These are phyloP conservation scores for Deuterostichococcus epilithicus DNA, from an alignment of 139 green algal species.

Conservation along the genomic window DNA sequence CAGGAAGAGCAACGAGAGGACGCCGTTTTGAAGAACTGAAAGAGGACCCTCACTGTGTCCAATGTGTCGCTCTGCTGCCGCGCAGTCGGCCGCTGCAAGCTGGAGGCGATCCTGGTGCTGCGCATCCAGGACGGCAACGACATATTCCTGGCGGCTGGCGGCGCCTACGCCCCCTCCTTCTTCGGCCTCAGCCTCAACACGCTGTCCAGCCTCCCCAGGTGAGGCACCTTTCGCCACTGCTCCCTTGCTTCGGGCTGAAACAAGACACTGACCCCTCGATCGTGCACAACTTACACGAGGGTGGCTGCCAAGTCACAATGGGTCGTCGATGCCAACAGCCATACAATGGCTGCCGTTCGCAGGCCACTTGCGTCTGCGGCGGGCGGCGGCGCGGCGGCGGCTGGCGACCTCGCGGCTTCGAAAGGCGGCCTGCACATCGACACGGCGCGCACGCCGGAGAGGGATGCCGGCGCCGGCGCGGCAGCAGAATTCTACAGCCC, in stretches of 20 bases:
- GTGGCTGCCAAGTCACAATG: no score
- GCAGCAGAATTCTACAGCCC: conserved; percentile 9
- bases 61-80: not conserved
- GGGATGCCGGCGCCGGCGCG: not conserved
- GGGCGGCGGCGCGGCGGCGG: not conserved
- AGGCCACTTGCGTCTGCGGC: not conserved
- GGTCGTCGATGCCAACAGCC: no score
- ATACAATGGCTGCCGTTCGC: not conserved
- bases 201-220: conserved; percentile 15
- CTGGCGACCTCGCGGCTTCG: not conserved
- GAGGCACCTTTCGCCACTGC: not conserved
- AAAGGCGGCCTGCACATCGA: not conserved
- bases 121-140: conserved; percentile 58
- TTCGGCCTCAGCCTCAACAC: conserved; percentile 34
- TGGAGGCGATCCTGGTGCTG: conserved; percentile 70
- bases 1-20: no score
- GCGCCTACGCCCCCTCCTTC: conserved; percentile 41
- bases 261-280: no score
- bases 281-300: no score
- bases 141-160: conserved; percentile 57
- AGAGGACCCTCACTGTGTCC: no score
- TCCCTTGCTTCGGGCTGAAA: no score
- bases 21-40: no score
- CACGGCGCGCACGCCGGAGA: not conserved
- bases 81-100: conserved; percentile 8